A percentile compares a stretch with the other conserved stretches of the same genome.
Evolutionary conservation across 305 asterid genomes (phyloP).

Genomic region (Fraxinus latifolia): DNA sequence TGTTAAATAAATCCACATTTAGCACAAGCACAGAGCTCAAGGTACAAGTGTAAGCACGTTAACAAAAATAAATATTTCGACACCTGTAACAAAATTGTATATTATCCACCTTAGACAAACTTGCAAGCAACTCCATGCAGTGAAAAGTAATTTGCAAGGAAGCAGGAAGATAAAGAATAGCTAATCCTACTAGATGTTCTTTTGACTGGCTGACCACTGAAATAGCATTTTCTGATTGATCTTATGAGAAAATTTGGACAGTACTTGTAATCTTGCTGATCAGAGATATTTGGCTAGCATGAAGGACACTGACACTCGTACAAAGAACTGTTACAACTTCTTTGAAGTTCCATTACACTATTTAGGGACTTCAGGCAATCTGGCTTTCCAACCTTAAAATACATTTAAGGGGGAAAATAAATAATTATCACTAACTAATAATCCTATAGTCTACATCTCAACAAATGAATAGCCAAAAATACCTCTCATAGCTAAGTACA

Average conservation of each 20-base stretch:
- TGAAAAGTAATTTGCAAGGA: not conserved
- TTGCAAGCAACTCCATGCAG: not conserved
- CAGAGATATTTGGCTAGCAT: not conserved
- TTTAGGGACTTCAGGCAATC: not conserved
- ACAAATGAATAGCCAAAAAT: constrained; percentile 5
- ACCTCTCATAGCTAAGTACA: constrained; percentile 93
- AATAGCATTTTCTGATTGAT: not conserved
- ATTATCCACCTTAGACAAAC: not conserved
- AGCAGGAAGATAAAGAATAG: not conserved
- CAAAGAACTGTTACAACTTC: not conserved
- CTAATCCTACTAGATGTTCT: not conserved
- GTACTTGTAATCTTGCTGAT: not conserved
- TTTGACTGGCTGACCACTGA: not conserved
- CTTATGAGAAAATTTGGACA: not conserved
- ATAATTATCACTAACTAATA: not conserved
- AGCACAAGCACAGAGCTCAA: not conserved
- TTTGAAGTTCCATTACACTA: not conserved
- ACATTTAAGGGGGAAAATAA: not conserved
- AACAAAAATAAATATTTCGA: not conserved
- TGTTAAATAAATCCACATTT: not conserved
- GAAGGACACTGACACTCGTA: not conserved
- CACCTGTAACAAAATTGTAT: not conserved
- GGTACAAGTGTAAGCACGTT: not conserved
- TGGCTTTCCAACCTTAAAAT: not conserved
- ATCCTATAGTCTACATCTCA: not conserved